Conservation (phyloP, 2,329 filamentous ascomycete species). For the Trichothecium roseum region DNA sequence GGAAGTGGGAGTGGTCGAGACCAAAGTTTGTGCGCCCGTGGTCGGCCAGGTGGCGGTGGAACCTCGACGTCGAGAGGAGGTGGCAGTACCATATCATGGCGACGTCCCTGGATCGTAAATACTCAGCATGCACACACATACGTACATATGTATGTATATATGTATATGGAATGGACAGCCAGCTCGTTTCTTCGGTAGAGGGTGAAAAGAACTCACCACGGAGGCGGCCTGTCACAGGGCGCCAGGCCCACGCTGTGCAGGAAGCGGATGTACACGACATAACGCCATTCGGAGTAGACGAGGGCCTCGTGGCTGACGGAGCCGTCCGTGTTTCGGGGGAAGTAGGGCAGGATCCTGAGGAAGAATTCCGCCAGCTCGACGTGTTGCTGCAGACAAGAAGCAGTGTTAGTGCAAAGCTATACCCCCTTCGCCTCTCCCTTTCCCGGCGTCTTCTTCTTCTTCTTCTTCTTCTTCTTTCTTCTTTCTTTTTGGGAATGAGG, state of each 20-base stretch:
- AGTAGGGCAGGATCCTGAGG: constrained; percentile 7
- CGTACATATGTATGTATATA: not conserved
- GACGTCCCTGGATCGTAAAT: constrained; percentile 10
- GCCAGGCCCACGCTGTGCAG: constrained; percentile 5
- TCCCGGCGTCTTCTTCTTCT: no score
- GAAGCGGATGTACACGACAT: constrained; percentile 9
- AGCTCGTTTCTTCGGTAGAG: not conserved
- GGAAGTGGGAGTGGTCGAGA: constrained; percentile 10
- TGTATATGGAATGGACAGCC: not conserved
- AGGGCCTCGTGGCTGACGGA: constrained; percentile 6
- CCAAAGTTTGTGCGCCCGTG: constrained; percentile 5
- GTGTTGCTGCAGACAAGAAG: constrained; percentile 6
- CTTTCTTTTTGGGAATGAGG: no score
- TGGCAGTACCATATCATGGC: constrained; percentile 12
- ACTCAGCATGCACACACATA: no score
- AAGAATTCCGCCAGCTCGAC: constrained; percentile 7
- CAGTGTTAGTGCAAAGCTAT: no score
- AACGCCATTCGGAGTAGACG: constrained; percentile 10
- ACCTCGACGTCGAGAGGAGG: constrained; percentile 7
- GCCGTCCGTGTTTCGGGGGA: constrained; percentile 4
- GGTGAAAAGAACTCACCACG: constrained; percentile 1
- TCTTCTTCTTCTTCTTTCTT: no score
- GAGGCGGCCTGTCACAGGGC: constrained; percentile 8
- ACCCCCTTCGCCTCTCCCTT: no score
- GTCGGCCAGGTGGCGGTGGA: constrained; percentile 9